A percentile compares a stretch with the other conserved stretches of the same genome.
These are phyloP conservation scores for Alternaria conjuncta DNA, from an alignment of 2,329 filamentous ascomycete species.

Conservation along the genomic window DNA sequence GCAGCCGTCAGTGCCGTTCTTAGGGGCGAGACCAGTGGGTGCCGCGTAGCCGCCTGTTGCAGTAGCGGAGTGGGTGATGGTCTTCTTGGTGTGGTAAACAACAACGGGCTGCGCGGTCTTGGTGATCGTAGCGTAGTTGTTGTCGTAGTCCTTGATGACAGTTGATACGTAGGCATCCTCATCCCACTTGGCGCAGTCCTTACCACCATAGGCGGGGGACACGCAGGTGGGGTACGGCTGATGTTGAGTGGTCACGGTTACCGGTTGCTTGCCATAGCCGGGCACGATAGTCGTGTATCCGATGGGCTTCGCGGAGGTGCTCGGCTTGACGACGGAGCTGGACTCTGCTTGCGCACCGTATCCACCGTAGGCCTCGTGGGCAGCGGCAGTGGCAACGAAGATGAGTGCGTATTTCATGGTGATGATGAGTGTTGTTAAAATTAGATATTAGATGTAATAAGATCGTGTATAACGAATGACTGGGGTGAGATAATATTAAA, in stretches of 20 bases:
- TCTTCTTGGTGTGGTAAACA: conserved; percentile 37
- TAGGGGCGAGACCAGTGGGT: conserved; percentile 11
- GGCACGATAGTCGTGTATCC: conserved; percentile 40
- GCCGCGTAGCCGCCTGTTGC: conserved; percentile 22
- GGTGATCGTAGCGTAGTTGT: conserved; percentile 35
- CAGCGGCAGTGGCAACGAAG: conserved; percentile 34
- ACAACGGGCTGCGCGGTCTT: conserved; percentile 34
- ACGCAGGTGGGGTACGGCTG: conserved; percentile 41
- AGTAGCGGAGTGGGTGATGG: conserved; percentile 29
- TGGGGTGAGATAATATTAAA: conserved; percentile 24
- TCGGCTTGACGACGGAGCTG: conserved; percentile 18
- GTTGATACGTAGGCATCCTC: conserved; percentile 38
- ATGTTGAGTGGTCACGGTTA: conserved; percentile 42
- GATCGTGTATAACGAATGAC: conserved; percentile 32
- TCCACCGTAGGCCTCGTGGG: conserved; percentile 28
- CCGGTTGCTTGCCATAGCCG: conserved; percentile 31
- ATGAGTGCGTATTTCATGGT: conserved; percentile 35
- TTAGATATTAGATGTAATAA: conserved; percentile 11
- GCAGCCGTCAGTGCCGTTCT: conserved; percentile 22
- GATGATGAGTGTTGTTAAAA: conserved; percentile 17
- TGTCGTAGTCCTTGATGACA: conserved; percentile 33
- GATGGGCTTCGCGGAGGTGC: conserved; percentile 15
- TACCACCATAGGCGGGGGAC: conserved; percentile 22
- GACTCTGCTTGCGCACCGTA: conserved; percentile 13
- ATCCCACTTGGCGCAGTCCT: conserved; percentile 26